These are phyloP conservation scores for Ilyonectria robusta DNA, from an alignment of 2,329 filamentous ascomycete genomes.

Conservation along the genomic window DNA sequence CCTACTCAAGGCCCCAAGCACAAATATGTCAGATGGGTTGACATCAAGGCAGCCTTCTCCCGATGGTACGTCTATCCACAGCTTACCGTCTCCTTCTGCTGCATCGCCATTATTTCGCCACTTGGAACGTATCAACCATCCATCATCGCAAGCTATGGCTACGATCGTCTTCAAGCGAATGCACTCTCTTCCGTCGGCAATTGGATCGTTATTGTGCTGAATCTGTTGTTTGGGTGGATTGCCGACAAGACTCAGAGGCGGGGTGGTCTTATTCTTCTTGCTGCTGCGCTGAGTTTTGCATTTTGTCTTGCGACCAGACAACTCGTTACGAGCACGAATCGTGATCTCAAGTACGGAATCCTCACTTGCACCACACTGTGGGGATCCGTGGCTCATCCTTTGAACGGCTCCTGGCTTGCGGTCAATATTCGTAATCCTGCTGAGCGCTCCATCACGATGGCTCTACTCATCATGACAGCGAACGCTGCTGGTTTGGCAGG, in stretches of 20 bases:
- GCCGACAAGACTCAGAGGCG: too few species aligned
- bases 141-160: slow-evolving; percentile 25
- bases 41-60: too few species aligned
- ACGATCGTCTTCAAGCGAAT: slow-evolving; percentile 19
- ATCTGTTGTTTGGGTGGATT: neutral
- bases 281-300: too few species aligned
- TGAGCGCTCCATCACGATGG: slow-evolving; percentile 19
- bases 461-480: slow-evolving; percentile 20
- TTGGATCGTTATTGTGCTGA: slow-evolving; percentile 16
- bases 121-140: slow-evolving; percentile 25
- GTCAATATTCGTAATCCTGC: slow-evolving; percentile 10
- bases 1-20: too few species aligned
- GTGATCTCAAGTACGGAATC: too few species aligned
- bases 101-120: slow-evolving; percentile 27
- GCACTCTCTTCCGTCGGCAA: slow-evolving; percentile 12
- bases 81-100: too few species aligned
- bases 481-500: slow-evolving; percentile 14
- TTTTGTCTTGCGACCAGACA: too few species aligned
- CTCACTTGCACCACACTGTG: too few species aligned
- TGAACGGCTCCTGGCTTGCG: slow-evolving; percentile 18
- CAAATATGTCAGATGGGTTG: too few species aligned
- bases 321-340: too few species aligned
- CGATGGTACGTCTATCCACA: too few species aligned
- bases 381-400: neutral
- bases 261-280: too few species aligned